These are phyloP conservation scores for Heterobasidion occidentale DNA, from an alignment of 1,284 basidiomycete genomes.

Conservation along the genomic window DNA sequence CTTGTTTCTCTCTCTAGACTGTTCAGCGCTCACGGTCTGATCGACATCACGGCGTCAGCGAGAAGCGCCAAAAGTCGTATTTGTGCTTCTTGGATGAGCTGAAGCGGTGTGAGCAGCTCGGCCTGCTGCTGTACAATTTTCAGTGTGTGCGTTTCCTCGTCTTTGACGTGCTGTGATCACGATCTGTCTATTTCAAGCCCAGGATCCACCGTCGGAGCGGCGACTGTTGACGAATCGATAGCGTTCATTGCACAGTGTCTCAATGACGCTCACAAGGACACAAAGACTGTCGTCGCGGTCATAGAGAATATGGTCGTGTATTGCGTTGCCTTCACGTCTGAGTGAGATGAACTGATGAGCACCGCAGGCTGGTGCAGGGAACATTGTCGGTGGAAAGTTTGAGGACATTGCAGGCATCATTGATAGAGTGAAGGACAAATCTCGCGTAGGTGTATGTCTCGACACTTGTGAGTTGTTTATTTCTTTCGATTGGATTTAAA, in stretches of 20 bases:
- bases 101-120: conserved; percentile 73
- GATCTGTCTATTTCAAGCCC: conserved; percentile 39
- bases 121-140: conserved; percentile 75
- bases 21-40: background rate
- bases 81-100: conserved; percentile 81
- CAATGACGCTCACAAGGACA: conserved; percentile 71
- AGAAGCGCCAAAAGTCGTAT: conserved; percentile 73
- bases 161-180: background rate
- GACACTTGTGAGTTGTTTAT: conserved; percentile 59
- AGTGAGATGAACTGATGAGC: background rate
- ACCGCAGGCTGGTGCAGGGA: conserved; percentile 68
- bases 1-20: too few species aligned
- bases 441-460: conserved; percentile 73
- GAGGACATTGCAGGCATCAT: conserved; percentile 68
- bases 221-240: conserved; percentile 55
- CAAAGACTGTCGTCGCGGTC: conserved; percentile 55
- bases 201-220: conserved; percentile 70
- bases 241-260: conserved; percentile 66
- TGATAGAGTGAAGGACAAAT: conserved; percentile 64
- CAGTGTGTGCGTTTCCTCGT: conserved; percentile 45
- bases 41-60: conserved; percentile 26
- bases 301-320: conserved; percentile 76
- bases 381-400: conserved; percentile 72
- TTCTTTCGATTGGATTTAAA: conserved; percentile 2
- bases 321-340: too few species aligned